Percentiles rank a stretch among this genome's conserved stretches.
These are phyloP conservation scores for Eimeria mitis DNA, from an alignment of 169 alveolate species.

Conservation along the genomic window DNA sequence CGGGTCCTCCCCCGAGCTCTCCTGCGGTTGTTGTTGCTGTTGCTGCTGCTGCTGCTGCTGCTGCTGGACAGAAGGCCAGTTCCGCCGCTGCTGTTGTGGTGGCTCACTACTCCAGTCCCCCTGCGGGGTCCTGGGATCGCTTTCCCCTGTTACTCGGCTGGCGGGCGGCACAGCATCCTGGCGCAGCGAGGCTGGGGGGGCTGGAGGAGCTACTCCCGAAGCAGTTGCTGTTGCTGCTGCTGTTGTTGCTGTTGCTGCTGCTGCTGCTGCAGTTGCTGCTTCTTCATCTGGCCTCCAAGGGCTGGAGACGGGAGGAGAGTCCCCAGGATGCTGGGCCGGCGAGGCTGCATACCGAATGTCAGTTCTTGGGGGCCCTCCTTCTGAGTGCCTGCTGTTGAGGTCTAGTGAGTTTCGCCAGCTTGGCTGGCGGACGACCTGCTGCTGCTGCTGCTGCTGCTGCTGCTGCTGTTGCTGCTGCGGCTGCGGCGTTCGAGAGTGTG, in stretches of 20 bases:
- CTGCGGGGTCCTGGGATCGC: neutral
- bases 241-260: neutral
- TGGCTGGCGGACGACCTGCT: neutral
- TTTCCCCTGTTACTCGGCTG: neutral
- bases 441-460: constrained; percentile 40
- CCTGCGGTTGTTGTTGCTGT: neutral
- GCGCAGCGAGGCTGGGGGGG: neutral
- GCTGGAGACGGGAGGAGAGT: constrained; percentile 3
- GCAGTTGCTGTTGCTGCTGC: neutral
- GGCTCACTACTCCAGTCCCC: neutral
- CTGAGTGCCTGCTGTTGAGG: constrained; percentile 13
- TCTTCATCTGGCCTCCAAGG: constrained; percentile 27
- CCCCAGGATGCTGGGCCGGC: constrained; percentile 56
- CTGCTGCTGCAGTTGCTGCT: constrained; percentile 12
- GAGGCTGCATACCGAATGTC: neutral
- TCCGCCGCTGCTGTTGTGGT: neutral
- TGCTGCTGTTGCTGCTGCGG: constrained; percentile 58
- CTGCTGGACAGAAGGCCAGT: constrained; percentile 6
- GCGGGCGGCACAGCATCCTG: neutral
- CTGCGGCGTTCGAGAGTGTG: neutral
- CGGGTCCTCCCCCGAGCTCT: neutral
- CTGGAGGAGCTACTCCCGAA: neutral
- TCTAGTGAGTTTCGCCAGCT: neutral
- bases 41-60: constrained; percentile 10
- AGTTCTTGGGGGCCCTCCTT: constrained; percentile 6